These are phyloP conservation scores for Phytopythium helicoides DNA, from an alignment of 352 stramenopile species.

Conservation along the genomic window DNA sequence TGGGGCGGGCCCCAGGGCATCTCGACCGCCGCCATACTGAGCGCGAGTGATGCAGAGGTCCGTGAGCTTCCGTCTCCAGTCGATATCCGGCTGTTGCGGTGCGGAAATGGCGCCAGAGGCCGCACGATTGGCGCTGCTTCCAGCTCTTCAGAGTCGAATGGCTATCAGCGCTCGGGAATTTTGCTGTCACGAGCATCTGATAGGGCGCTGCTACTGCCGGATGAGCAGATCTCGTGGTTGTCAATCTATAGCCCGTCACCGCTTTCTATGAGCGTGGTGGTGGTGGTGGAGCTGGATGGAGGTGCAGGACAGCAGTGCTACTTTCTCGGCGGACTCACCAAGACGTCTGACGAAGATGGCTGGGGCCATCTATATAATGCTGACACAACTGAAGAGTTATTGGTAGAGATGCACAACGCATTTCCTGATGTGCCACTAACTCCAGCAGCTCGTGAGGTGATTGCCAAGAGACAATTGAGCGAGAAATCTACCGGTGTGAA, in stretches of 20 bases:
- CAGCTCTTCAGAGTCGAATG: no score
- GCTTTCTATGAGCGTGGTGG: conserved; percentile 45
- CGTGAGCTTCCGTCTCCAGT: conserved; percentile 20
- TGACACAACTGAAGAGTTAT: conserved; percentile 27
- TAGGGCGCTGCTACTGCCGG: conserved; percentile 27
- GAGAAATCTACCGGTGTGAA: conserved; percentile 9
- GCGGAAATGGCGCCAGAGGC: background rate
- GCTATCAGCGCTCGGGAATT: background rate
- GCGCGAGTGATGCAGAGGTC: conserved; percentile 18
- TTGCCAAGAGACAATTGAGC: background rate
- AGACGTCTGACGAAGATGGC: background rate
- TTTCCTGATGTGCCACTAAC: conserved; percentile 52
- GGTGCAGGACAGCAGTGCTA: conserved; percentile 43
- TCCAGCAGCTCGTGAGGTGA: conserved; percentile 15
- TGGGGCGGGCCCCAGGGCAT: conserved; percentile 33
- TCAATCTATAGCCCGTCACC: conserved; percentile 60
- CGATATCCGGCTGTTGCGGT: conserved; percentile 7
- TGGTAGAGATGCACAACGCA: conserved; percentile 36
- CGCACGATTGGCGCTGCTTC: background rate
- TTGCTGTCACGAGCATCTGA: background rate
- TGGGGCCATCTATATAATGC: conserved; percentile 17
- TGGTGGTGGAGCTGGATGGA: conserved; percentile 41
- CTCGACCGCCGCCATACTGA: conserved; percentile 23
- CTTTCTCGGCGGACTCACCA: conserved; percentile 37
- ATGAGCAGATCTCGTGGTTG: conserved; percentile 26